These are phyloP conservation scores for Zizania palustris DNA, from an alignment of 202 grass and related monocot genomes.

Conservation along the genomic window DNA sequence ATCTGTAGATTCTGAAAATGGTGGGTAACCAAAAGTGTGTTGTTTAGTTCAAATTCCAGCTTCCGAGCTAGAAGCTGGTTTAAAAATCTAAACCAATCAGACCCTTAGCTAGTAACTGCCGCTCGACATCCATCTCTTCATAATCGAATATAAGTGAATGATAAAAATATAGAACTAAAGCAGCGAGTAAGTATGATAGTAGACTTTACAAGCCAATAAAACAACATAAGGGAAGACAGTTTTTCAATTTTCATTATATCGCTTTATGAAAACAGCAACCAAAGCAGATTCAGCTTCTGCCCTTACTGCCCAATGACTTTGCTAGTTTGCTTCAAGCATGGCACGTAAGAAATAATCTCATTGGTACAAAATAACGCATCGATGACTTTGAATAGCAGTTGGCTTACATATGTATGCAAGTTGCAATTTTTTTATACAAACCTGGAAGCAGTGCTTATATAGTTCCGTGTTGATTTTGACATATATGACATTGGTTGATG, in stretches of 20 bases:
- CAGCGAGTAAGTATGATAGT: too few relatives aligned
- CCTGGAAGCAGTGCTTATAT: background rate
- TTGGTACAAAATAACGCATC: background rate
- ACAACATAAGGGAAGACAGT: background rate
- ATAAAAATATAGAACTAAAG: too few relatives aligned
- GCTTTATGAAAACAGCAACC: background rate
- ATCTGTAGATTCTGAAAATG: too few relatives aligned
- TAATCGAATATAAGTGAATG: too few relatives aligned
- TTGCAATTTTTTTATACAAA: background rate
- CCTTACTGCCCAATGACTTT: background rate
- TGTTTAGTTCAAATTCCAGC: too few relatives aligned
- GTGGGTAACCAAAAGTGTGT: too few relatives aligned
- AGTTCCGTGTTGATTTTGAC: background rate
- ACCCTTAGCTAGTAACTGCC: too few relatives aligned
- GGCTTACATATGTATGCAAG: background rate
- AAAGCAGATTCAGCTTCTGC: background rate
- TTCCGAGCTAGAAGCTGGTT: too few relatives aligned
- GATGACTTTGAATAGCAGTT: slow-evolving; percentile 14
- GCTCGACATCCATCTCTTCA: too few relatives aligned
- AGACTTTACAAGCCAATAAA: background rate
- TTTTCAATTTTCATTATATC: background rate
- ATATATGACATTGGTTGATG: background rate
- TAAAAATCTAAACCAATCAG: too few relatives aligned
- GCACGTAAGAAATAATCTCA: background rate
- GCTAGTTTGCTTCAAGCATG: background rate